Evolutionary conservation across 164 flowering plant species (phyloP), one percentile per base, ranked within the genome.

Genomic region (Stephania yunnanensis): DNA sequence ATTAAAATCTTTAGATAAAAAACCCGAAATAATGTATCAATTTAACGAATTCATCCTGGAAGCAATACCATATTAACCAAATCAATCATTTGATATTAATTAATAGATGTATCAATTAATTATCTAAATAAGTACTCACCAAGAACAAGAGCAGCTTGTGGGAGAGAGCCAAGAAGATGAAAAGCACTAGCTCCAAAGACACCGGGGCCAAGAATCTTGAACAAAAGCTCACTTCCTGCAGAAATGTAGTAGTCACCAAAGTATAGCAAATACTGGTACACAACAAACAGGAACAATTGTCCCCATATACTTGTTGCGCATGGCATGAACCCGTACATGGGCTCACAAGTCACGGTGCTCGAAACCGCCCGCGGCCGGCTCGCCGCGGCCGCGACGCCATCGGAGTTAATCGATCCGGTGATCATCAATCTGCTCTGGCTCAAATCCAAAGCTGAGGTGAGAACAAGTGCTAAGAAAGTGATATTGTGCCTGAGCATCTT

Each of bases 121-220:
- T 36, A 36, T 36, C 42, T 36, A 36, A 2, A 4, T 63, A 50
- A 2, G 42, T 63, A 50, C 77, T 58, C 71, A 80, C 85, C 78
- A 68, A 78, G 74, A 68, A 80, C 75, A 30, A 83, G 36, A 36
- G 69, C 52, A 25, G 79, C 78, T 50, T 75, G 77, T 2, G 83
- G 85, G 44, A 81, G 71, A 1, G 80, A 66, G 30, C 87, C 87
- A 25, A 88, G 82, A 69, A 88, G 72, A 45, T 84, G 86, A 80
- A 84, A 85, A 64, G 81, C 70, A 58, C 84, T 82, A 46, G 85
- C 88, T 22, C 91, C 88, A 42, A 88, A 81, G 11, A 85, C 73
- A 30, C 88, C 89, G 2, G 91, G 81, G 11, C 89, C 89, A 29
- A 85, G 81, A 64, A 78, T 71, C 64, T 78, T 61, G 73, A 87